Evolutionary conservation across 352 stramenopile genomes (phyloP).

Genomic region (Phytophthora tubulina): DNA sequence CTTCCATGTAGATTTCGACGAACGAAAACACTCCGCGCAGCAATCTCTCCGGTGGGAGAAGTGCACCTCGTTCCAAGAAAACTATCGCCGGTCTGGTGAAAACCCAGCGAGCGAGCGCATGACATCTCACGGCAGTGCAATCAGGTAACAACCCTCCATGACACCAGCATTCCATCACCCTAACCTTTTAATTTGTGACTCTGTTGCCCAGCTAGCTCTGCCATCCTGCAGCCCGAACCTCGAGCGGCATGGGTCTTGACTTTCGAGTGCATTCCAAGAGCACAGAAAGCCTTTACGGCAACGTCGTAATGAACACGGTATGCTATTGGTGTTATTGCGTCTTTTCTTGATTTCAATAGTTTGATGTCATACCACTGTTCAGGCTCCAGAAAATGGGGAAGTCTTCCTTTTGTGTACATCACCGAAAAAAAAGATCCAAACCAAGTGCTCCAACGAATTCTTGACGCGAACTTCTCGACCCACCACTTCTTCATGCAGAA

Average conservation of each 20-base stretch:
- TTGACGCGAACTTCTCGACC: not conserved
- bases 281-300: not conserved
- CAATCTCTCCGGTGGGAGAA: not conserved
- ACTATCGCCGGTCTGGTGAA: not conserved
- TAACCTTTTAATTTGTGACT: not conserved
- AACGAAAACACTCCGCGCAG: not conserved
- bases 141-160: not conserved
- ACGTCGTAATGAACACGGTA: not conserved
- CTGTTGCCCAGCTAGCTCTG: not conserved
- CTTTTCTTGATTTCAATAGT: not conserved
- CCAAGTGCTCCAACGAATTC: not conserved
- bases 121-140: not conserved
- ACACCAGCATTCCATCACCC: not conserved
- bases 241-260: not conserved
- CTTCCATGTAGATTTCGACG: not conserved
- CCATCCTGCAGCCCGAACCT: not conserved
- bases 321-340: not conserved
- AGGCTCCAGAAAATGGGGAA: not conserved
- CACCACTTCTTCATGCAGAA: too few relatives aligned
- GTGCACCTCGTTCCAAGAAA: not conserved
- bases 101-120: not conserved
- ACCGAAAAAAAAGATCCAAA: slow-evolving; percentile 12
- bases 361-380: not conserved
- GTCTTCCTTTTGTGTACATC: not conserved
- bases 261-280: not conserved